Evolutionary conservation across 352 stramenopile genomes (phyloP).

Genomic region (Globisporangium barbulae): DNA sequence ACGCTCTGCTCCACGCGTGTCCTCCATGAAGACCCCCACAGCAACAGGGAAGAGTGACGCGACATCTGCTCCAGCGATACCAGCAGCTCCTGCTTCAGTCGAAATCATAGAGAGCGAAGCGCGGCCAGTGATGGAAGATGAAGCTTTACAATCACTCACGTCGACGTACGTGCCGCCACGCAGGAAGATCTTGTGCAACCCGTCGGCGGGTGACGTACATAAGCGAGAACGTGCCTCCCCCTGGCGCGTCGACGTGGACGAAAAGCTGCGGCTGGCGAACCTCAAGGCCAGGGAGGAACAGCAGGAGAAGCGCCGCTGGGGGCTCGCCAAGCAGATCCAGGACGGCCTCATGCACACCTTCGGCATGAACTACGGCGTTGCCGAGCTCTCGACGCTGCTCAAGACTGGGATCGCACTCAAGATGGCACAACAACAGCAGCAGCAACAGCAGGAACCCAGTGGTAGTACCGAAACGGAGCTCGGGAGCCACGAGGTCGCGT

Average conservation of each 20-base stretch:
- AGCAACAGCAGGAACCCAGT: background rate
- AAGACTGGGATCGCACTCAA: constrained; percentile 55
- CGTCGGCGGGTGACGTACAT: constrained; percentile 59
- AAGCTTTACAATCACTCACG: background rate
- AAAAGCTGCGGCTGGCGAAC: constrained; percentile 40
- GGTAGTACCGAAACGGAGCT: constrained; percentile 24
- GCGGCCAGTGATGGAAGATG: background rate
- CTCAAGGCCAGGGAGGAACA: constrained; percentile 50
- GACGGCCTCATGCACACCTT: constrained; percentile 67
- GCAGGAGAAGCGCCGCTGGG: constrained; percentile 65
- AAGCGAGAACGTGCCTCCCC: constrained; percentile 43
- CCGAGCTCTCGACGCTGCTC: constrained; percentile 57
- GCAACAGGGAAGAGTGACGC: background rate
- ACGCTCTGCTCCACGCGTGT: background rate
- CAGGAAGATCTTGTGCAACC: constrained; percentile 58
- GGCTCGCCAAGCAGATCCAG: constrained; percentile 70
- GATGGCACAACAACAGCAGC: constrained; percentile 9
- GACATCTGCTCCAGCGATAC: background rate
- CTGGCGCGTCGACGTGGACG: constrained; percentile 45
- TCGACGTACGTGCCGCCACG: constrained; percentile 5
- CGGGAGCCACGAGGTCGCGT: constrained; percentile 42
- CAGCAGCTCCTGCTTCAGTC: background rate
- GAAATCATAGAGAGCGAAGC: background rate
- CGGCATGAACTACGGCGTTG: constrained; percentile 67
- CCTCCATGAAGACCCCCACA: constrained; percentile 6